These are phyloP conservation scores for Trichosporon faecale DNA, from an alignment of 1,284 basidiomycete species.

Conservation along the genomic window DNA sequence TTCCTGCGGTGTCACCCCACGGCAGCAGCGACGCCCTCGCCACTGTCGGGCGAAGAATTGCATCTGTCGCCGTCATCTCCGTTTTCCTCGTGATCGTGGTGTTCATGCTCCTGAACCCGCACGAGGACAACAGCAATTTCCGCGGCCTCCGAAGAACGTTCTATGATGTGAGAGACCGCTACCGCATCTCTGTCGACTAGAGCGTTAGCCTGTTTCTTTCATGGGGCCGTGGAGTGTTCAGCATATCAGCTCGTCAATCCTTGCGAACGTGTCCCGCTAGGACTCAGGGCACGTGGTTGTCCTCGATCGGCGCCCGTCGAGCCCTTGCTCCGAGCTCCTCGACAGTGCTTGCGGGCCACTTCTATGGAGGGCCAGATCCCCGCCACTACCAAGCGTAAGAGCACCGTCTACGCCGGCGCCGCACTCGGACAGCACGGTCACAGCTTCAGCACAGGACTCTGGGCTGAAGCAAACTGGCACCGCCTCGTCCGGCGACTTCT, in stretches of 20 bases:
- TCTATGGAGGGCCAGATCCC: too few species aligned
- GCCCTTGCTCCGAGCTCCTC: too few species aligned
- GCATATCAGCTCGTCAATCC: neutral
- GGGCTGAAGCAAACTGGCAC: too few species aligned
- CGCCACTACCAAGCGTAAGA: too few species aligned
- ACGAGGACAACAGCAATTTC: neutral
- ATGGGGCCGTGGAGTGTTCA: neutral
- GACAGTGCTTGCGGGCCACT: too few species aligned
- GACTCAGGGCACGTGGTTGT: neutral
- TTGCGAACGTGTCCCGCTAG: neutral
- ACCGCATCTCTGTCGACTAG: neutral
- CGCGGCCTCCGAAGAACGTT: slow-evolving; percentile 10
- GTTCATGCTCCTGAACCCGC: slow-evolving; percentile 32
- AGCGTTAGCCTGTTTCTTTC: neutral
- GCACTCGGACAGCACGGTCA: too few species aligned
- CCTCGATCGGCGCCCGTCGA: neutral
- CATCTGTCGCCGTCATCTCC: slow-evolving; percentile 39
- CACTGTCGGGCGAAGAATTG: slow-evolving; percentile 33
- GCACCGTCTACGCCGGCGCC: too few species aligned
- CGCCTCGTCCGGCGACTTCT: too few species aligned
- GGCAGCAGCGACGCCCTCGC: slow-evolving; percentile 13
- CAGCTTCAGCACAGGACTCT: too few species aligned
- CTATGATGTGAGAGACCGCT: slow-evolving; percentile 2
- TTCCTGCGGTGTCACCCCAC: slow-evolving; percentile 14
- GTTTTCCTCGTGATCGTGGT: slow-evolving; percentile 42